phyloP scores from a whole-genome alignment of 2,329 filamentous ascomycete genomes.

The Daldinia sp. region DNA sequence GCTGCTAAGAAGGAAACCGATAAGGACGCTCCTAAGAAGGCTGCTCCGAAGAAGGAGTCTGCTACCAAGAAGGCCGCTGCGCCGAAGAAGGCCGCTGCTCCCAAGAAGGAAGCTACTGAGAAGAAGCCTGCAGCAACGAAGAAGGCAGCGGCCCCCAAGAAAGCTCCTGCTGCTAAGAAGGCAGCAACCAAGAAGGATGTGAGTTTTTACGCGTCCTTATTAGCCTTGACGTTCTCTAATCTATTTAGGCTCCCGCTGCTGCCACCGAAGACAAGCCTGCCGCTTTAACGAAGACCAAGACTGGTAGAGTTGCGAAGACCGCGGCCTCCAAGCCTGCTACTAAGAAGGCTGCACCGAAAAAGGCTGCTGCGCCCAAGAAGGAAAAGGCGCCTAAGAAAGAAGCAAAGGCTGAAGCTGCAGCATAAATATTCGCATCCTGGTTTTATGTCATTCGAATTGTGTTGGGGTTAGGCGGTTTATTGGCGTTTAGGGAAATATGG shows the following conservation, averaged over 20 bases:
- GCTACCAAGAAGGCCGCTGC: constrained; percentile 48
- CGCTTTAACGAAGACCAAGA: constrained; percentile 72
- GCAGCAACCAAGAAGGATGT: constrained; percentile 49
- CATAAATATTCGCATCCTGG: constrained; percentile 36
- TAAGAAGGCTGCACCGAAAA: constrained; percentile 56
- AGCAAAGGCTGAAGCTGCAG: constrained; percentile 44
- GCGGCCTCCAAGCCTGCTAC: constrained; percentile 58
- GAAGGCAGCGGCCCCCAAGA: constrained; percentile 55
- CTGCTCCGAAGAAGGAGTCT: constrained; percentile 55
- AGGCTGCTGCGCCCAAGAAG: constrained; percentile 49
- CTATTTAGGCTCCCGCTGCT: constrained; percentile 59
- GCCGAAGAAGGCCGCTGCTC: constrained; percentile 53
- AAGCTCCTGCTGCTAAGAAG: constrained; percentile 55
- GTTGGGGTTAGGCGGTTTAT: constrained; percentile 42
- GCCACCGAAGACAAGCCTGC: constrained; percentile 51
- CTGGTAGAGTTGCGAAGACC: constrained; percentile 82
- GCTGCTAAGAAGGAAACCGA: constrained; percentile 49
- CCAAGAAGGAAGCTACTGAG: constrained; percentile 55
- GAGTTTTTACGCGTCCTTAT: constrained; percentile 20
- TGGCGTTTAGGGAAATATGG: constrained; percentile 48
- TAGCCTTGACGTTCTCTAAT: constrained; percentile 25
- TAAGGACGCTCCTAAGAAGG: constrained; percentile 51
- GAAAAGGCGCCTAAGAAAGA: constrained; percentile 56
- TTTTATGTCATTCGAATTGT: constrained; percentile 51
- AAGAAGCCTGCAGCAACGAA: constrained; percentile 85